phyloP scores from a whole-genome alignment of 768 basidiomycete species.

The Suillus luteus region DNA sequence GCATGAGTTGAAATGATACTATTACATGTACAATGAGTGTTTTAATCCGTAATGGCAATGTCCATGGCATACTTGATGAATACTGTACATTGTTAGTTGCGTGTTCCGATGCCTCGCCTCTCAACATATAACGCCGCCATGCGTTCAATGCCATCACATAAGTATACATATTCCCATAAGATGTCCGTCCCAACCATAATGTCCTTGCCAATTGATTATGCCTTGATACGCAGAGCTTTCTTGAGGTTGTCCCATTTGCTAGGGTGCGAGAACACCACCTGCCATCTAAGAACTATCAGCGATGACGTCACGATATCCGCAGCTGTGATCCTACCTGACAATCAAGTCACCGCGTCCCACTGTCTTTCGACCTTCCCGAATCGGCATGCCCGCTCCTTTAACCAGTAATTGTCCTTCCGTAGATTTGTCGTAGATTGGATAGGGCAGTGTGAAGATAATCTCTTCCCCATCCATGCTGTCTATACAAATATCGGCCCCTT shows the following conservation, averaged over 20 bases:
- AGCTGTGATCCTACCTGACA: slow-evolving; percentile 49
- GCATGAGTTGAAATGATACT: neutral
- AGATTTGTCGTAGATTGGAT: slow-evolving; percentile 48
- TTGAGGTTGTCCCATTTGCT: slow-evolving; percentile 36
- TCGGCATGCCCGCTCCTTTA: slow-evolving; percentile 70
- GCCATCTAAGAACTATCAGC: slow-evolving; percentile 27
- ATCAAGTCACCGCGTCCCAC: slow-evolving; percentile 64
- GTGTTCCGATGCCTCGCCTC: slow-evolving; percentile 7
- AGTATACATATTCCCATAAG: slow-evolving; percentile 16
- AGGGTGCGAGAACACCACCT: slow-evolving; percentile 32
- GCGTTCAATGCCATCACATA: slow-evolving; percentile 17
- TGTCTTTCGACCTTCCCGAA: slow-evolving; percentile 51
- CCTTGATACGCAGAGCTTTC: slow-evolving; percentile 30
- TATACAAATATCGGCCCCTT: slow-evolving; percentile 52
- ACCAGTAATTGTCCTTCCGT: slow-evolving; percentile 52
- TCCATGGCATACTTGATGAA: slow-evolving; percentile 16
- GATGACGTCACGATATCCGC: neutral
- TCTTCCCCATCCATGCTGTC: slow-evolving; percentile 60
- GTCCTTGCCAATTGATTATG: slow-evolving; percentile 20
- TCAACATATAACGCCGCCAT: neutral
- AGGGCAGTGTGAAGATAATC: slow-evolving; percentile 52
- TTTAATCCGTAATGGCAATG: neutral
- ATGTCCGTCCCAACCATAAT: slow-evolving; percentile 25
- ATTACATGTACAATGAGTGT: no score
- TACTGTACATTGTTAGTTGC: slow-evolving; percentile 32